phyloP scores from a whole-genome alignment of 371 early-diverging fungal species.

The Rhizopus microsporus region DNA sequence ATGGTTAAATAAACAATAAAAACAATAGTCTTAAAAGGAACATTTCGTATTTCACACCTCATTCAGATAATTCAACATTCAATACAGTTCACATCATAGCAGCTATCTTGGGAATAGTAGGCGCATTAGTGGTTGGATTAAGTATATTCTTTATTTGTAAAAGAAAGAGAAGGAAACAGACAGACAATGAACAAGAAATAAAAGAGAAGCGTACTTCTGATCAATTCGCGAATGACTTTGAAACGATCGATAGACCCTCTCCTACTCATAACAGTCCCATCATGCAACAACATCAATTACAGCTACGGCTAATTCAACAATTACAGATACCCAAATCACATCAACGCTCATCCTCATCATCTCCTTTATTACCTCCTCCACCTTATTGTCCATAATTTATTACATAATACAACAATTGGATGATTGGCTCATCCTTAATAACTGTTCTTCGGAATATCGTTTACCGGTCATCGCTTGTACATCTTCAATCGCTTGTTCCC shows the following conservation, averaged over 20 bases:
- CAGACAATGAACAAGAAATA: neutral
- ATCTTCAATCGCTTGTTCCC: conserved; percentile 67
- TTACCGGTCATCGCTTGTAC: conserved; percentile 59
- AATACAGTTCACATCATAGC: conserved; percentile 42
- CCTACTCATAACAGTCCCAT: conserved; percentile 18
- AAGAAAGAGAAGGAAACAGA: conserved; percentile 13
- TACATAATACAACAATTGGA: conserved; percentile 44
- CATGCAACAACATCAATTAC: conserved; percentile 30
- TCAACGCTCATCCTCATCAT: conserved; percentile 9
- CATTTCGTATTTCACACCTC: neutral
- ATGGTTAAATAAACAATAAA: too few relatives aligned
- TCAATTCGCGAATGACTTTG: conserved; percentile 27
- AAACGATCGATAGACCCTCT: conserved; percentile 9
- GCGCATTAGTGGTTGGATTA: conserved; percentile 29
- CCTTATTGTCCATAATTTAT: conserved; percentile 21
- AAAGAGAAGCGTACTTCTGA: neutral
- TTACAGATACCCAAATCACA: neutral
- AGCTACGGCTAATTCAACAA: conserved; percentile 19
- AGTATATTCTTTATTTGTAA: conserved; percentile 31
- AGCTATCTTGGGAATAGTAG: conserved; percentile 35
- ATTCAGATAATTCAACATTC: conserved; percentile 31
- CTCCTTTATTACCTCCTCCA: conserved; percentile 25
- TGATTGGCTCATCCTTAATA: conserved; percentile 33
- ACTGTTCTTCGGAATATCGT: conserved; percentile 39
- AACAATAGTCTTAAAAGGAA: neutral